Base-by-base conservation (phyloP, 1,284 basidiomycete genomes). In the Cutaneotrichosporon daszewskae region DNA sequence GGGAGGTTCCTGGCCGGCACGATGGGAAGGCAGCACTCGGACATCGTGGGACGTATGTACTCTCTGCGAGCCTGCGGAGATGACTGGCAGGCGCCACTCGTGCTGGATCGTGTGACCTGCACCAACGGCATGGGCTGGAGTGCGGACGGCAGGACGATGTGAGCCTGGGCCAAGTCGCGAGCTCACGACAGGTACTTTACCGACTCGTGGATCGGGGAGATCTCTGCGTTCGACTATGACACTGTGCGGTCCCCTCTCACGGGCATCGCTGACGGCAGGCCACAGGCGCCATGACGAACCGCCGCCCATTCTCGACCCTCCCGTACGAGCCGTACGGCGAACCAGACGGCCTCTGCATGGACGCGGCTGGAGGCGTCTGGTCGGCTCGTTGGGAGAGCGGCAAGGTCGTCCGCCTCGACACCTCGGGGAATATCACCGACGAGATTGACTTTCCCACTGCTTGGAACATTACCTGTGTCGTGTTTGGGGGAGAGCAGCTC, bases 41-140 rank as follows among this genome's bases (percentile, higher is more conserved):
- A 32, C 12, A 10, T 34, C n/a, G 43, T 32, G 12, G 54, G 48
- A 4, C 29, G 43, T 14, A 47, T 57, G 45, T 54, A 37, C 39
- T 38, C 49, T 1, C 35, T 52, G 13, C 27, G 29, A 26, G 7
- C 19, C 34, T 27, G 22, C 13, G 1, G n/a, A n/a, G 8, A 25
- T 1, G 31, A 44, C 8, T 20, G 18, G 4, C 43, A 42, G 4
- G 34, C 36, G 12, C 37, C 33, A 6, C 26, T 53, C 13, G 34
- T 55, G 2, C 29, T 56, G 11, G 50, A 53, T 33, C 25, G 32
- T 4, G 39, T 59, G 11, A 57, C 54, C 1, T 54, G 52, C 32
- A 53, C 54, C 5, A 59, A 59, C 25, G 57, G 57, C 4, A 57
- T 55, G 49, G 57, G 43, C 4, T 59, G 57, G 57, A 46, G 32